Evolutionary conservation across 768 basidiomycete species (phyloP).

Genomic region (Hebeloma cylindrosporum): DNA sequence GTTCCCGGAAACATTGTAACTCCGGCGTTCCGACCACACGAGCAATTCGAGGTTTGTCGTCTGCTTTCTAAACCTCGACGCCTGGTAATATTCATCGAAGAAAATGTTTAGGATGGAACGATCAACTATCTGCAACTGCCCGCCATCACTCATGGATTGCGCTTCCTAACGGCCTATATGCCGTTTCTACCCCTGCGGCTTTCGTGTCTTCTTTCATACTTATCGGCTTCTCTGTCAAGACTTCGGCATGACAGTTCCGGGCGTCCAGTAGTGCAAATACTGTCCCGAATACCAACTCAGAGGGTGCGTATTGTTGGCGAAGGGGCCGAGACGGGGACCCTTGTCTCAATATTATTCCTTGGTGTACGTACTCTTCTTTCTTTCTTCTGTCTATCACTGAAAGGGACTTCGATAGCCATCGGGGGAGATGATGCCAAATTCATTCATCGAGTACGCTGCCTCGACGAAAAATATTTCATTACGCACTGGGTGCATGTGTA

Average conservation of each 20-base stretch:
- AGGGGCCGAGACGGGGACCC: slow-evolving; percentile 64
- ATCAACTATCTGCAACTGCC: slow-evolving; percentile 79
- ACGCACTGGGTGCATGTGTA: slow-evolving; percentile 87
- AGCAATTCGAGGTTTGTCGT: slow-evolving; percentile 71
- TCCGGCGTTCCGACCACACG: slow-evolving; percentile 54
- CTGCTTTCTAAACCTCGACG: slow-evolving; percentile 5
- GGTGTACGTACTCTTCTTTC: slow-evolving; percentile 44
- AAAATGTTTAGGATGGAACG: slow-evolving; percentile 66
- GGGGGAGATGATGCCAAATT: slow-evolving; percentile 67
- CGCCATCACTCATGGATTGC: slow-evolving; percentile 76
- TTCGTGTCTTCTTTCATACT: slow-evolving; percentile 63
- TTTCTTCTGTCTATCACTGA: slow-evolving; percentile 1
- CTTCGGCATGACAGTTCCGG: slow-evolving; percentile 63
- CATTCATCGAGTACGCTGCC: slow-evolving; percentile 73
- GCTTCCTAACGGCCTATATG: slow-evolving; percentile 74
- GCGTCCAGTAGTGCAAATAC: slow-evolving; percentile 62
- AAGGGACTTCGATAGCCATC: slow-evolving; percentile 53
- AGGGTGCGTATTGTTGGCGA: slow-evolving; percentile 60
- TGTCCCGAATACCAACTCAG: slow-evolving; percentile 59
- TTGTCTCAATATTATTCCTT: slow-evolving; percentile 61
- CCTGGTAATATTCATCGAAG: slow-evolving; percentile 1
- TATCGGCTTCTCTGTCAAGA: slow-evolving; percentile 52
- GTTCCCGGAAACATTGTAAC: slow-evolving; percentile 75
- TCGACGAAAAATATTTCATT: slow-evolving; percentile 65
- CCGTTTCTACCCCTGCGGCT: slow-evolving; percentile 78